These are phyloP conservation scores for Poterioochromonas sp. DNA, from an alignment of 352 stramenopile species.

Conservation along the genomic window DNA sequence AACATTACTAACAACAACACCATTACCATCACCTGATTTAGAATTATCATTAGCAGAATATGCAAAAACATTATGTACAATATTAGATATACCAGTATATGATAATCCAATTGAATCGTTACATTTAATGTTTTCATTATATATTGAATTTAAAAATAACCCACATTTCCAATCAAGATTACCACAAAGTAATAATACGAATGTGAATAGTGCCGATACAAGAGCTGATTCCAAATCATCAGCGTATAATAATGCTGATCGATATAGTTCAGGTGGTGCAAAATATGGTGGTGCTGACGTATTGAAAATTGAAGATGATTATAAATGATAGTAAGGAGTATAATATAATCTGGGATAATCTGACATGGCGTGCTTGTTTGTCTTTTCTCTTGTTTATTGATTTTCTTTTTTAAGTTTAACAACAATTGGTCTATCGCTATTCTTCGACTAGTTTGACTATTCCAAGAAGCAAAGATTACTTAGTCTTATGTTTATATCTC, in stretches of 20 bases:
- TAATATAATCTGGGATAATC: not conserved
- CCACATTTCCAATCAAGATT: conserved; percentile 65
- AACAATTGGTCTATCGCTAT: not conserved
- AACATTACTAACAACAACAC: conserved; percentile 51
- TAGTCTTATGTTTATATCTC: no score
- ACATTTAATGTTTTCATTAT: conserved; percentile 86
- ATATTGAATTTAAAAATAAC: conserved; percentile 78
- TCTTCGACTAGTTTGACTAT: no score
- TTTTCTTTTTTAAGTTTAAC: not conserved
- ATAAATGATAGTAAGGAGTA: not conserved
- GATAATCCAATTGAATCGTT: conserved; percentile 82
- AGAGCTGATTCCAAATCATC: not conserved
- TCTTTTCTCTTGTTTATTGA: not conserved
- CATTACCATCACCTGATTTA: conserved; percentile 60
- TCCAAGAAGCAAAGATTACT: no score
- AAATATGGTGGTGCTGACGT: conserved; percentile 26
- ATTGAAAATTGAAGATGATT: conserved; percentile 19
- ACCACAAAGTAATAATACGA: not conserved
- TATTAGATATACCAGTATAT: conserved; percentile 87
- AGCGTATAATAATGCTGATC: no score
- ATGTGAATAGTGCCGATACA: conserved; percentile 1
- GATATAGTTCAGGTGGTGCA: no score
- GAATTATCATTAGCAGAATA: conserved; percentile 86
- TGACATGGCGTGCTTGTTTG: not conserved
- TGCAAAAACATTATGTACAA: conserved; percentile 72